Conservation (phyloP, 495 filamentous ascomycete species). For the Stereocaulon alpinum region DNA sequence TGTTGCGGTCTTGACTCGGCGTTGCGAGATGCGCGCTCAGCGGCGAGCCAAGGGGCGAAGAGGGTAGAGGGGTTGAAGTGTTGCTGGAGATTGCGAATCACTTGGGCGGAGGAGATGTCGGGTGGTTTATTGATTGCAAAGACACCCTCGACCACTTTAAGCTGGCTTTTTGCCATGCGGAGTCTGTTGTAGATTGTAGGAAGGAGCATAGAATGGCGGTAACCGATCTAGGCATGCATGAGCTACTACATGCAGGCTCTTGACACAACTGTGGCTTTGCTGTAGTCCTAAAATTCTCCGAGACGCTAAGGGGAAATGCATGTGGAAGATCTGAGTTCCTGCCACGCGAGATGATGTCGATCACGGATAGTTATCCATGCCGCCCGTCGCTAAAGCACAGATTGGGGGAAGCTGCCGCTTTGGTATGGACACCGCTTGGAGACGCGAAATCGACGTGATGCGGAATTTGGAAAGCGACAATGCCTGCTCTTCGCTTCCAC, state of each 20-base stretch:
- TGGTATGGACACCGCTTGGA: slow-evolving; percentile 2
- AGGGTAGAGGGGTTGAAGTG: slow-evolving; percentile 70
- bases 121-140: slow-evolving; percentile 90
- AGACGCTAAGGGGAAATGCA: neutral
- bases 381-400: too few relatives aligned
- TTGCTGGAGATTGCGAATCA: slow-evolving; percentile 69
- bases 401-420: neutral
- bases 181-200: slow-evolving; percentile 18
- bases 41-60: slow-evolving; percentile 63
- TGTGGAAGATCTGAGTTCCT: neutral
- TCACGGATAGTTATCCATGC: slow-evolving; percentile 1
- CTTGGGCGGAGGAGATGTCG: slow-evolving; percentile 74
- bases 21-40: slow-evolving; percentile 42
- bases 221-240: neutral
- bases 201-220: neutral
- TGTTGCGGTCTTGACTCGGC: slow-evolving; percentile 45
- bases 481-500: neutral
- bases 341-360: neutral
- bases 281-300: neutral
- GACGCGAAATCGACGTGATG: slow-evolving; percentile 3
- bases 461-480: neutral
- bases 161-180: slow-evolving; percentile 42
- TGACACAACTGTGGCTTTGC: too few relatives aligned
- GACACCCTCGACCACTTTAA: slow-evolving; percentile 61
- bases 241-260: neutral